phyloP scores from a whole-genome alignment of 441 rosid species.

The Croton setiger region DNA sequence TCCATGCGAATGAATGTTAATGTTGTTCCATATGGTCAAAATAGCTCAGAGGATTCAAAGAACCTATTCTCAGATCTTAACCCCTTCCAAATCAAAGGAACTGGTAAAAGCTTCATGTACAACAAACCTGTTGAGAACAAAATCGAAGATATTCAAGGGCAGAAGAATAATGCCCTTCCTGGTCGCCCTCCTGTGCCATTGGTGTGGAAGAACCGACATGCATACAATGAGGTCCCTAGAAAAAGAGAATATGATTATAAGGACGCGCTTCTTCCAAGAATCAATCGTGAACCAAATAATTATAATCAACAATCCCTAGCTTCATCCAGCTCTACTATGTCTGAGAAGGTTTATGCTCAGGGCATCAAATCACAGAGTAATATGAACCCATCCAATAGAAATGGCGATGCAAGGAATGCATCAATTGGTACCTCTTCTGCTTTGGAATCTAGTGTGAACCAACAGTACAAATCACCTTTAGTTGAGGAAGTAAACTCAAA shows the following conservation, averaged over 20 bases:
- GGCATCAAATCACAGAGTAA: conserved; percentile 40
- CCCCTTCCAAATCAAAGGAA: conserved; percentile 88
- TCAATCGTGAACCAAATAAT: conserved; percentile 66
- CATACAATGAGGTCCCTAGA: conserved; percentile 79
- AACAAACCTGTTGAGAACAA: conserved; percentile 53
- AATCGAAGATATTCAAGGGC: conserved; percentile 55
- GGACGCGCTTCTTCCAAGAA: conserved; percentile 66
- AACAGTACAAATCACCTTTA: conserved; percentile 27
- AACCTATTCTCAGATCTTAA: conserved; percentile 93
- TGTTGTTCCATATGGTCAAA: conserved; percentile 70
- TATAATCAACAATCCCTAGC: conserved; percentile 48
- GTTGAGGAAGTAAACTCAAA: conserved; percentile 35
- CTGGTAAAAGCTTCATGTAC: conserved; percentile 55
- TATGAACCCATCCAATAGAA: conserved; percentile 36
- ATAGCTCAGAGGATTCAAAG: conserved; percentile 59
- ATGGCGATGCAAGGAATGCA: conserved; percentile 33
- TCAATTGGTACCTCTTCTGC: conserved; percentile 33
- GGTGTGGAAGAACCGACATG: conserved; percentile 78
- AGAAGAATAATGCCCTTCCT: conserved; percentile 46
- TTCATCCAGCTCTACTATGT: conserved; percentile 45
- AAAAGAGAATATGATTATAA: conserved; percentile 67
- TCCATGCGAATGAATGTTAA: conserved; percentile 71
- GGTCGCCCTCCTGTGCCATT: conserved; percentile 80
- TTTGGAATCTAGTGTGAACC: conserved; percentile 37
- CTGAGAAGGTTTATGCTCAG: conserved; percentile 43